Evolutionary conservation across 2,329 filamentous ascomycete genomes (phyloP), one percentile per base, ranked within the genome.

Genomic region (Neonectria sp.): DNA sequence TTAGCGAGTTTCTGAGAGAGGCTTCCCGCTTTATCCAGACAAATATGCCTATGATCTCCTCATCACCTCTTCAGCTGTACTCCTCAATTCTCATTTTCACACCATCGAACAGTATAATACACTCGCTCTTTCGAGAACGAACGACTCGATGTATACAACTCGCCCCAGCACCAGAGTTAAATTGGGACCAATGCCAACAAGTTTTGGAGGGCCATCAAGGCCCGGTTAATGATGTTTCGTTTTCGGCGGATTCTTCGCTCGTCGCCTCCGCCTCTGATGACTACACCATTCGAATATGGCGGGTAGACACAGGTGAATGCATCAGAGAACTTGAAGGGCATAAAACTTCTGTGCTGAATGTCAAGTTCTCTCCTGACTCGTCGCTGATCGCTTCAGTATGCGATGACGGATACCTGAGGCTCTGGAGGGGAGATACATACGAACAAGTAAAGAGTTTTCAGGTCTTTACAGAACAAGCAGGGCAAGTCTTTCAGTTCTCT

Each of bases 191-290:
- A 37, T 59, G 29, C 45, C n/a, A 6, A n/a, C 33, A 52, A 3
- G 55, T 52, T 9, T 40, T 66, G 17, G 58, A 66, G 15, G 63
- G 56, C n/a, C 31, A 60, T n/a, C 27, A 37, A 21, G 27, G 8
- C 12, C 8, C 6, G 11, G 25, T 37, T 4, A 35, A 35, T 1
- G 21, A 31, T 6, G 25, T 61, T 6, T 35, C 45, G 13, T 66
- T 66, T 49, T 67, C 65, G 0, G 25, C 45, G 2, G 31, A 67
- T 35, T 60, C 51, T 2, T 25, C 40, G 3, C 27, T 37, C 8
- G 9, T 67, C 1, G 56, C 52, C 17, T 67, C 60, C 2, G 37
- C 35, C 21, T 56, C 45, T 27, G 1, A 0, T 1, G 52, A 60
- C 9, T 11, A 17, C 2, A 48, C 48, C 2, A 25, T 60, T 25